phyloP scores from a whole-genome alignment of 495 filamentous ascomycete genomes.

The Aspergillus nidulans region DNA sequence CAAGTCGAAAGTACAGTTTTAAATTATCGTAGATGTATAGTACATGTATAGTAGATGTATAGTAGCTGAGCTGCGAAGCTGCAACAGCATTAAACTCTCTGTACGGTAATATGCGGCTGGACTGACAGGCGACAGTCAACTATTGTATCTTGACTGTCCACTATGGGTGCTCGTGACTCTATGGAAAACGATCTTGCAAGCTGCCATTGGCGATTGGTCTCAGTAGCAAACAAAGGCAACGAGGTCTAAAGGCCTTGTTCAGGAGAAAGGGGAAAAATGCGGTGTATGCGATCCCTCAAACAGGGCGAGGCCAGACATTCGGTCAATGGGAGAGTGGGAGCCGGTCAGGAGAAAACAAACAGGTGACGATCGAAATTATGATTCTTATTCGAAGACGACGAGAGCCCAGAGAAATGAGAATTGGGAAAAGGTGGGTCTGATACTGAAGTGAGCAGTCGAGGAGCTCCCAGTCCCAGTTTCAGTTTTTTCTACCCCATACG shows the following conservation, averaged over 20 bases:
- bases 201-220: background rate
- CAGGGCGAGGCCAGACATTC: background rate
- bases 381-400: slow-evolving; percentile 1
- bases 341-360: slow-evolving; percentile 7
- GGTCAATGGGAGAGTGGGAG: background rate
- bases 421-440: slow-evolving; percentile 13
- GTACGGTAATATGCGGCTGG: background rate
- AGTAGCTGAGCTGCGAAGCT: too few species aligned
- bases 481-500: slow-evolving; percentile 11
- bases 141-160: background rate
- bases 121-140: background rate
- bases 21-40: too few species aligned
- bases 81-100: too few species aligned
- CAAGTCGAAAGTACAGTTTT: too few species aligned
- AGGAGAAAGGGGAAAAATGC: slow-evolving; percentile 11
- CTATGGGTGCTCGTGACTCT: background rate
- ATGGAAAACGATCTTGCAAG: background rate
- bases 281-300: slow-evolving; percentile 13
- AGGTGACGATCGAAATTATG: slow-evolving; percentile 12
- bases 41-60: too few species aligned
- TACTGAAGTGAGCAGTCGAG: slow-evolving; percentile 21
- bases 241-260: slow-evolving; percentile 9
- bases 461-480: slow-evolving; percentile 1
- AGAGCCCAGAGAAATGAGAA: slow-evolving; percentile 2
- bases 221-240: slow-evolving; percentile 4